Evolutionary conservation across 257 asterid genomes (phyloP), one percentile per base, ranked within the genome.

Genomic region (Scutellaria galericulata): DNA sequence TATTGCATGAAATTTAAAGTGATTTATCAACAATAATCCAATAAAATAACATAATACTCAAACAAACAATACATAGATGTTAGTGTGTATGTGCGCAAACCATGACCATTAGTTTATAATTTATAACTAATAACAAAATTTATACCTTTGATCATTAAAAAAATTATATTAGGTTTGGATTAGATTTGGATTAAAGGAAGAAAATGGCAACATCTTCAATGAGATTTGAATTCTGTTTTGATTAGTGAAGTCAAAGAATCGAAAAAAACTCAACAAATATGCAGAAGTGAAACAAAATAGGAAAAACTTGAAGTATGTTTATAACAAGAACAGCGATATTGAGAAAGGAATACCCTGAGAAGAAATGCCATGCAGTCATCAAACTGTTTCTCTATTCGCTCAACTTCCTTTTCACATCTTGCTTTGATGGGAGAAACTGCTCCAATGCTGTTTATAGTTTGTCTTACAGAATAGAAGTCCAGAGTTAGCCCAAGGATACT

Each of bases 331-430:
- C 27, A 18, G 58, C 69, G 73, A 70, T 37, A 47, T 13, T 58
- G 78, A 78, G 35, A 74, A 79, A 72, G 59, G 42, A 47, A 14
- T 93, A 93, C 98, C 85, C 97, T 85, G 75, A 95, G 92, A 79
- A 95, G 99, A 78, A 95, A 95, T 1, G 97, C 83, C 89, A 88
- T 87, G 92, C 98, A 92, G 70, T 92, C 98, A 68, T 95, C 95
- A 41, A 95, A 95, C 78, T 88, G 96, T 64, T 80, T 92, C 80
- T 92, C 99, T 62, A 95, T 90, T 70, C 93, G 89, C 76, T 88
- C 93, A 48, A 84, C 78, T 86, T 95, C 98, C 89, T 88, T 92
- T 79, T 80, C 98, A 22, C 98, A 88, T 83, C 96, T 84, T 61
- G 85, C 87, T 83, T 86, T 91, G 80, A 83, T 71, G 58, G 90